Conservation (phyloP, 1,139 yeast species). For the Debaryomycetaceae sp. region DNA sequence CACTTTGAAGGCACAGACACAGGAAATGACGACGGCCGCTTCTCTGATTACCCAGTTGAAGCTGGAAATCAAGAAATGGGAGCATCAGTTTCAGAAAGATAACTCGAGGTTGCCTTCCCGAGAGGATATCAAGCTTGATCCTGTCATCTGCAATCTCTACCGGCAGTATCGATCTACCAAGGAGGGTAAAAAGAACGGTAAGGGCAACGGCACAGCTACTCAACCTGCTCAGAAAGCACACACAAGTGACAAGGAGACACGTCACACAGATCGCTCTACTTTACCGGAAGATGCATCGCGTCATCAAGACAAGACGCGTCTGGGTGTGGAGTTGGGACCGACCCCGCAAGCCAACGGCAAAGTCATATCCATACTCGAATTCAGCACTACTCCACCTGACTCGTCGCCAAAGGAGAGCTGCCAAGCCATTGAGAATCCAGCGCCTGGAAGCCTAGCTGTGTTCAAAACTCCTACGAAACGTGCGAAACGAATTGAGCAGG, state of each 20-base stretch:
- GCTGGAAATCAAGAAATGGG: slow-evolving; percentile 54
- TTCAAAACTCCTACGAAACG: slow-evolving; percentile 26
- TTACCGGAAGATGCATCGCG: slow-evolving; percentile 1
- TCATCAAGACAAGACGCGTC: background rate
- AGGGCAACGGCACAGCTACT: background rate
- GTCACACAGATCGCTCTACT: no score
- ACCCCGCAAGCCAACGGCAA: slow-evolving; percentile 69
- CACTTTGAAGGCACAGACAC: no score
- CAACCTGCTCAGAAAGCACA: no score
- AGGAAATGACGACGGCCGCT: background rate
- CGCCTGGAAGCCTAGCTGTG: slow-evolving; percentile 1
- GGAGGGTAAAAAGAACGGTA: background rate
- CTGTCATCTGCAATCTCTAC: slow-evolving; percentile 32
- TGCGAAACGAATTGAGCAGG: background rate
- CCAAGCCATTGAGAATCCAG: background rate
- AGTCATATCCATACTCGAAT: slow-evolving; percentile 56
- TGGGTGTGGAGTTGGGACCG: slow-evolving; percentile 46
- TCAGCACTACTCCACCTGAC: slow-evolving; percentile 35
- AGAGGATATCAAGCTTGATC: slow-evolving; percentile 40
- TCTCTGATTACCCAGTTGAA: slow-evolving; percentile 13
- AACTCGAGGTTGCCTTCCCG: slow-evolving; percentile 42
- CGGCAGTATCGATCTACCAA: slow-evolving; percentile 28
- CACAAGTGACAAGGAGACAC: background rate
- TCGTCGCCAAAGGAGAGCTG: slow-evolving; percentile 27
- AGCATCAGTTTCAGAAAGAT: slow-evolving; percentile 30